These are phyloP conservation scores for Cadophora luteo-olivacea DNA, from an alignment of 2,329 filamentous ascomycete species.

Conservation along the genomic window DNA sequence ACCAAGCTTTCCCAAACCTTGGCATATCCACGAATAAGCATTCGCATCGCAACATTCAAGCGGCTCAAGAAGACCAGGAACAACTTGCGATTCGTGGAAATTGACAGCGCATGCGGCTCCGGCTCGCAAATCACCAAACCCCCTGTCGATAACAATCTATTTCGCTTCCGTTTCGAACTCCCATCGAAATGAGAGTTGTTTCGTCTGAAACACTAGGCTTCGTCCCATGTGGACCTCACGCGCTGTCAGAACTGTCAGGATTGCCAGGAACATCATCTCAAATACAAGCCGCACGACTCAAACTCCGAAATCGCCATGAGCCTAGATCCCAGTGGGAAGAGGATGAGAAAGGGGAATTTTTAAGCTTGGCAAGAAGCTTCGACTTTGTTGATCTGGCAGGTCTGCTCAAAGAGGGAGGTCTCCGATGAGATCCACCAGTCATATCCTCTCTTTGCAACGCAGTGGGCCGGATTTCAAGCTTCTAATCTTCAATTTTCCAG, in stretches of 20 bases:
- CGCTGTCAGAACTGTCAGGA: neutral
- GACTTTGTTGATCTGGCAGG: neutral
- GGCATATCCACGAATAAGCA: constrained; percentile 8
- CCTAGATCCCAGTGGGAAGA: neutral
- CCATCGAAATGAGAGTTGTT: neutral
- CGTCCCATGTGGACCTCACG: neutral
- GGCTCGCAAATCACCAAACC: neutral
- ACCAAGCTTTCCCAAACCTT: constrained; percentile 4
- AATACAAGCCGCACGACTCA: neutral
- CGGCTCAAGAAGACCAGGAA: neutral
- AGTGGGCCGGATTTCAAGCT: neutral
- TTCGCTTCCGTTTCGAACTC: constrained; percentile 5
- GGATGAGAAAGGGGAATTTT: neutral
- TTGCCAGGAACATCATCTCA: neutral
- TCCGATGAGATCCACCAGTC: neutral
- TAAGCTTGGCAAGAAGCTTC: neutral
- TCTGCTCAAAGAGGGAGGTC: neutral
- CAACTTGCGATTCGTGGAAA: constrained; percentile 3
- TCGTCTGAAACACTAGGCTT: constrained; percentile 1
- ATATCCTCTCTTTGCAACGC: neutral
- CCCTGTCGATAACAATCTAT: neutral
- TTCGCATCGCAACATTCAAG: neutral
- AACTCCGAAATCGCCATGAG: neutral
- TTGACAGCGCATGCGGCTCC: too few relatives aligned
- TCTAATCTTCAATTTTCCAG: neutral